Base-by-base conservation (phyloP, 2,329 filamentous ascomycete genomes). In the Penicillium vulpinum region DNA sequence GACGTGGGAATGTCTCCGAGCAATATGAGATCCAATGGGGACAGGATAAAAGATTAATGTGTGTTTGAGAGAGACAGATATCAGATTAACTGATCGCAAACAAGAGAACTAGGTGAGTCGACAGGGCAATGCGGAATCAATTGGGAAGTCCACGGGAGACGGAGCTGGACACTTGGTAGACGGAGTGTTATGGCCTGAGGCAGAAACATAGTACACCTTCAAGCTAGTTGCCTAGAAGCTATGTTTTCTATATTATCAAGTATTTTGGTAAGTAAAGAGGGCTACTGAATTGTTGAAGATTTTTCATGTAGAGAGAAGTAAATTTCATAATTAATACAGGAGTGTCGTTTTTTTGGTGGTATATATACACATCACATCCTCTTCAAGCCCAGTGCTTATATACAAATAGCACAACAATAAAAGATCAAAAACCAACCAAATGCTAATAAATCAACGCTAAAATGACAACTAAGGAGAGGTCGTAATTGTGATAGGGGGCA, bases 401-500 rank as follows among this genome's bases (percentile, higher is more conserved):
- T 41, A 52, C 54, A 52, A 45, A 46, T 7, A 28, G 11, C 26
- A 11, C 2, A 49, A 26, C 10, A 46, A 45, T 15, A 33, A 38
- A 31, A 46, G 39, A 45, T 45, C 31, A 51, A n/a, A 51, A 51
- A 22, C 31, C 41, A 46, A 1, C 39, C 40, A 18, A 51, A 45
- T 8, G 16, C 33, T 33, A 38, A 51, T 22, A 51, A 52, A 40
- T 24, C 26, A 52, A 46, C 54, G 54, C 54, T 56, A 54, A 52
- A 57, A 49, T 39, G 21, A 54, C 43, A 51, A 45, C 35, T 51
- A 72, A 51, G 62, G 60, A 48, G 73, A 72, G n/a, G 61, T 67
- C 36, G 74, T 77, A 57, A 77, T 68, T 2, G 72, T 75, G 46
- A 77, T 77, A 2, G 75, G 74, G 41, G 75, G 75, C 18, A 54